A percentile compares a stretch with the other conserved stretches of the same genome.
Evolutionary conservation across 2,329 filamentous ascomycete genomes (phyloP).

Genomic region (Sclerotinia sclerotiorum): DNA sequence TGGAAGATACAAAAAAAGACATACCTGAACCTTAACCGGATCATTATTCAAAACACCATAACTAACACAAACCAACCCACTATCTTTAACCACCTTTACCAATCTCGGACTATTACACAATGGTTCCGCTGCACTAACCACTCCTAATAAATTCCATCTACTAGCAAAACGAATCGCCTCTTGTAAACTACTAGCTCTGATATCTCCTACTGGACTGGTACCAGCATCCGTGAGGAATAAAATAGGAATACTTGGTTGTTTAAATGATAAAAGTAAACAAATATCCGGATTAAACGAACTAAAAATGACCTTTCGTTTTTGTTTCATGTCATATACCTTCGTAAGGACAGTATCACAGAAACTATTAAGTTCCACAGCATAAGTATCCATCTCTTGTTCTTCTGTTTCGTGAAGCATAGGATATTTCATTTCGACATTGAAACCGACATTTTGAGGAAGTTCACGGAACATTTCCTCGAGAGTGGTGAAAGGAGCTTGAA

Average conservation of each 20-base stretch:
- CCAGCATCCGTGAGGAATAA: slow-evolving; percentile 92
- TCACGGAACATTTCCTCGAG: slow-evolving; percentile 89
- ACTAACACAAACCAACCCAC: slow-evolving; percentile 88
- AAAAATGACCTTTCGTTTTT: slow-evolving; percentile 89
- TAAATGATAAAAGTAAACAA: slow-evolving; percentile 89
- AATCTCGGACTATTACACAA: slow-evolving; percentile 85
- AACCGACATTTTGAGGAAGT: slow-evolving; percentile 78
- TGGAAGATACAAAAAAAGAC: slow-evolving; percentile 36
- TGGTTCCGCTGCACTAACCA: slow-evolving; percentile 85
- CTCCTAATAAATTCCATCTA: slow-evolving; percentile 89
- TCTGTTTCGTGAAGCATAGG: slow-evolving; percentile 96
- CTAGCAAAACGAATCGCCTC: slow-evolving; percentile 94
- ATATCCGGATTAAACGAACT: slow-evolving; percentile 98
- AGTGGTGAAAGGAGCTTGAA: slow-evolving; percentile 93
- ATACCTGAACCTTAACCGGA: slow-evolving; percentile 77
- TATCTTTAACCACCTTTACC: slow-evolving; percentile 91
- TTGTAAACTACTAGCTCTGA: slow-evolving; percentile 86
- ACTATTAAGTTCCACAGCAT: slow-evolving; percentile 91
- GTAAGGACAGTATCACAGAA: slow-evolving; percentile 92
- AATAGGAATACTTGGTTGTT: slow-evolving; percentile 95
- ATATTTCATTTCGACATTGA: slow-evolving; percentile 99
- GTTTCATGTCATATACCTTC: slow-evolving; percentile 84
- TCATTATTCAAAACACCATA: slow-evolving; percentile 94
- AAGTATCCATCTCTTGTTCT: slow-evolving; percentile 94
- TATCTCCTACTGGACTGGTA: slow-evolving; percentile 76